These are phyloP conservation scores for Aspergillus arachidicola DNA, from an alignment of 2,329 filamentous ascomycete genomes.

Conservation along the genomic window DNA sequence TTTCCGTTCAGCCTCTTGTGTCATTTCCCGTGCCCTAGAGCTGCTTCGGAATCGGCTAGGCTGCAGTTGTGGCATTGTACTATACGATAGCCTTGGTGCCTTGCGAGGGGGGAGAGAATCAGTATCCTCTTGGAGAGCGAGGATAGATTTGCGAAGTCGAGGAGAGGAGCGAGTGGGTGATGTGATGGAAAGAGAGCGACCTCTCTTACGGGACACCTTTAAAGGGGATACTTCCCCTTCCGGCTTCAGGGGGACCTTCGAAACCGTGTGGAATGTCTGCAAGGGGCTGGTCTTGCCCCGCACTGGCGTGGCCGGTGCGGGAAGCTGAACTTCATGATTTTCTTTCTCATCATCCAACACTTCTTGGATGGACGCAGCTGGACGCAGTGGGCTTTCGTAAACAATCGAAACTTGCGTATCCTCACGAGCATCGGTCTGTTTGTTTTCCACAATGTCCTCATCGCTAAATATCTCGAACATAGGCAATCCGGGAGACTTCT, in stretches of 20 bases:
- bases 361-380: conserved; percentile 28
- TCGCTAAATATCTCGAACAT: conserved; percentile 19
- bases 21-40: conserved; percentile 5
- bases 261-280: conserved; percentile 69
- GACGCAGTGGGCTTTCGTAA: neutral
- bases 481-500: conserved; percentile 12
- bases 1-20: conserved; percentile 8
- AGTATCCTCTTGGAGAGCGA: conserved; percentile 25
- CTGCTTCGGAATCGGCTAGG: conserved; percentile 19
- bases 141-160: conserved; percentile 27
- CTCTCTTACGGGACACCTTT: conserved; percentile 49
- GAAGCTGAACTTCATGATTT: conserved; percentile 23
- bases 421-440: conserved; percentile 15
- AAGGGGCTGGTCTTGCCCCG: conserved; percentile 50
- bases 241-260: conserved; percentile 74
- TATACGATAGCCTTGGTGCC: conserved; percentile 20
- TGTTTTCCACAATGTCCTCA: neutral
- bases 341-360: conserved; percentile 44
- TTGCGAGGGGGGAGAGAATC: conserved; percentile 33
- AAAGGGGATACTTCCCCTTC: conserved; percentile 57
- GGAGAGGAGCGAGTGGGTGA: conserved; percentile 39
- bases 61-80: conserved; percentile 24
- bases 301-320: conserved; percentile 59
- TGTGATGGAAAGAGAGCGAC: conserved; percentile 56
- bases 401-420: conserved; percentile 5